Evolutionary conservation across 2,329 filamentous ascomycete species (phyloP), one percentile per base, ranked within the genome.

Genomic region (Colletotrichum sp.): DNA sequence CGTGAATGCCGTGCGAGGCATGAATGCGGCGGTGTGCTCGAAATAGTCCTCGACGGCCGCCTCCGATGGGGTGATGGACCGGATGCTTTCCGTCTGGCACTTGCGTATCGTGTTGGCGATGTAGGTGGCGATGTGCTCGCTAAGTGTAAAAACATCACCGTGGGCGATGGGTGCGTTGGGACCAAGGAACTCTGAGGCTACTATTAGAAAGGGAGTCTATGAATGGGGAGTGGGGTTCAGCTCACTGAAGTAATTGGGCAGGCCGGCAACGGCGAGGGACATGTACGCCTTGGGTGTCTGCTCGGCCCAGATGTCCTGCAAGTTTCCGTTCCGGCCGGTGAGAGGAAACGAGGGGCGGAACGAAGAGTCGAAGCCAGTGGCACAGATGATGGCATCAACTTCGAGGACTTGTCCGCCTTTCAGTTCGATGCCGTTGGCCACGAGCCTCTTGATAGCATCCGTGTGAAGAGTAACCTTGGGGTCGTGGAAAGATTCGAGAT

Each of bases 201-300:
- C 10, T 52, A 21, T 77, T 62, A 77, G 76, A 26, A n/a, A 62
- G 13, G 13, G 13, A 4, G 8, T 16, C 10, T 13, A 64, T 21
- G 1, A 5, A 64, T 6, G 16, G 2, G 24, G 32, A 7, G 21
- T 39, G 5, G 34, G 30, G 26, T 7, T 15, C 16, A 18, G 81
- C 87, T 81, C 77, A 89, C 88, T 89, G 76, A 92, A 90, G 80
- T 90, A 91, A 78, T 91, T 91, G 1, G 90, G 89, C 74, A 91
- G 84, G 1, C 86, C 87, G 2, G 87, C 81, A 3, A 90, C 85
- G n/a, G 88, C 88, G 68, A 89, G 86, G 5, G 89, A 90, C 82
- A 92, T 87, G 81, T 91, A 92, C 0, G 88, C 86, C 77, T 85
- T 85, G 1, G 89, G 89, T 4, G 82, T 82, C 57, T 85, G 83